Conservation (phyloP, 1,284 basidiomycete species). For the Puccinia triticina region DNA sequence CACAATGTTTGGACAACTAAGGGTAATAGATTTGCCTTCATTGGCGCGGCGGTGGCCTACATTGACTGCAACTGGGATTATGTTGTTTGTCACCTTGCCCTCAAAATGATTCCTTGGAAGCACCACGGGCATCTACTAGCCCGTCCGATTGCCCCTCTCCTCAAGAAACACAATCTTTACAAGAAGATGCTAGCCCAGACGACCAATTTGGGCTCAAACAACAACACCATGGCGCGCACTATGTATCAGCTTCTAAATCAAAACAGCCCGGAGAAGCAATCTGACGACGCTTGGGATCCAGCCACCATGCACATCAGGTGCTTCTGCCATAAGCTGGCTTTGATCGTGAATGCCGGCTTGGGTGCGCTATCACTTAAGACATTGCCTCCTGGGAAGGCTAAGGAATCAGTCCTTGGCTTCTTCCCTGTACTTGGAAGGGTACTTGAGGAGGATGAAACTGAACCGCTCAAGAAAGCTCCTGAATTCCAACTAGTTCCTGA, state of each 20-base stretch:
- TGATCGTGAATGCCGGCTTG: too few species aligned
- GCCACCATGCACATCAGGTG: conserved; percentile 22
- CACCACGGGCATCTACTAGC: background rate
- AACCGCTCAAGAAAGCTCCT: background rate
- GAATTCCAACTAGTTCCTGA: background rate
- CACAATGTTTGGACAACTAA: conserved; percentile 12
- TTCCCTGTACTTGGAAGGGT: too few species aligned
- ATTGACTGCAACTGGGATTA: too few species aligned
- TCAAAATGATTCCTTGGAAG: too few species aligned
- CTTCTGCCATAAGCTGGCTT: too few species aligned
- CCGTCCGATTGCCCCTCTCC: background rate
- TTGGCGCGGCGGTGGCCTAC: too few species aligned
- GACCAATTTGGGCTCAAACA: conserved; percentile 7
- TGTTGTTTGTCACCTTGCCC: too few species aligned
- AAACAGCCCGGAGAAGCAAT: background rate
- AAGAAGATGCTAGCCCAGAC: conserved; percentile 27
- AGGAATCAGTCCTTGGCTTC: background rate
- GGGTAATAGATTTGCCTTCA: too few species aligned
- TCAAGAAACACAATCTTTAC: background rate
- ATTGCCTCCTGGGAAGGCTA: too few species aligned
- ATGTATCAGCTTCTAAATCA: background rate
- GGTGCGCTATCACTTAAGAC: too few species aligned
- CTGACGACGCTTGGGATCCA: background rate
- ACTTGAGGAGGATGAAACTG: conserved; percentile 10
- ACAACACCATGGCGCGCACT: conserved; percentile 18